Conservation (phyloP, 352 stramenopile genomes). For the Blastocystis sp. region DNA sequence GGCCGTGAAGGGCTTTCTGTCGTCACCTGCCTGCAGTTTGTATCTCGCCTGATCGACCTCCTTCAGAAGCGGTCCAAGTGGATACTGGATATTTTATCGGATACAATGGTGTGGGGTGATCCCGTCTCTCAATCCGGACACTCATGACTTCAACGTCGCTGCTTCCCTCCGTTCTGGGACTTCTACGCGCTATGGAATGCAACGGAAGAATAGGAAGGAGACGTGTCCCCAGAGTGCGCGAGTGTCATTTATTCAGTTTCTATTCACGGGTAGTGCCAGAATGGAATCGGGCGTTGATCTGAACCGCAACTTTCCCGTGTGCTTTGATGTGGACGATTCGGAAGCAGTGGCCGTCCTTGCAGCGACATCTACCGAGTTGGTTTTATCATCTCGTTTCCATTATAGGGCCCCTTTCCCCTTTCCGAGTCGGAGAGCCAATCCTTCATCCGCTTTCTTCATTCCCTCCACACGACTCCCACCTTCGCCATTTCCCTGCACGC, state of each 20-base stretch:
- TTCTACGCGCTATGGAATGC: not conserved
- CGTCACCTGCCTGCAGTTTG: not conserved
- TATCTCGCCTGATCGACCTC: not conserved
- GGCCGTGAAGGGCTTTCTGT: slow-evolving; percentile 30
- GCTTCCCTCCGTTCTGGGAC: not conserved
- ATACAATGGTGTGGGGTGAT: slow-evolving; percentile 41
- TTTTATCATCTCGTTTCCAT: not conserved
- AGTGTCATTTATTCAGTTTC: not conserved
- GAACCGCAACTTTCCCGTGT: slow-evolving; percentile 63
- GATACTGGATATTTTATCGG: not conserved
- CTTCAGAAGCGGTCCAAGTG: not conserved
- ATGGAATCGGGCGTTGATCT: slow-evolving; percentile 52
- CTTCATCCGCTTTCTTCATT: slow-evolving; percentile 14
- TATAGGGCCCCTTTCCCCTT: slow-evolving; percentile 16
- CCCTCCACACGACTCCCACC: not conserved
- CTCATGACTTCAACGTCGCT: slow-evolving; percentile 33
- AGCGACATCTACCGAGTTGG: slow-evolving; percentile 50
- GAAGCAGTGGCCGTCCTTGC: slow-evolving; percentile 16
- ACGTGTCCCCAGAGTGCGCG: not conserved
- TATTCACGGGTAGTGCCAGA: not conserved
- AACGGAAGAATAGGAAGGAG: slow-evolving; percentile 24
- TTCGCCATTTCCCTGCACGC: slow-evolving; percentile 47
- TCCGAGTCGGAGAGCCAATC: slow-evolving; percentile 46
- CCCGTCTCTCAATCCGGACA: slow-evolving; percentile 53
- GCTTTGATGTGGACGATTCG: slow-evolving; percentile 46